Evolutionary conservation across 805 yeast genomes (phyloP), one percentile per base, ranked within the genome.

Genomic region (Hemisphaericaspora nanyangensis): DNA sequence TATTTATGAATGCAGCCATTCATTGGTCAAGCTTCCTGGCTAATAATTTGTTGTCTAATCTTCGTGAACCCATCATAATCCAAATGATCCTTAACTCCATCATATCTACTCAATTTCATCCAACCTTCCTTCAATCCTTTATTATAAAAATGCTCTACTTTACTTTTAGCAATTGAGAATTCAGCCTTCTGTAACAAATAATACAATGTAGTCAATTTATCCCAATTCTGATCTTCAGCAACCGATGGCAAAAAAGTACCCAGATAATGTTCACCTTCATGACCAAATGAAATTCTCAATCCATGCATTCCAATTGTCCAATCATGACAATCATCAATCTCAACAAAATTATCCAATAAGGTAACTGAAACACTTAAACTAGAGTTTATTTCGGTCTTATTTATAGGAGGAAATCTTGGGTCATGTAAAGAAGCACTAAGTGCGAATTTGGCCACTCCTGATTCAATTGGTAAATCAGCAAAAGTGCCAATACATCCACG

Each of bases 401-500:
- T 30, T 7, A 93, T 80, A 0, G 95, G 90, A 1, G 68, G 51
- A 55, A 93, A 93, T 34, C 99, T 63, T 1, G 81, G 56, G 52
- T 93, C 99, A 37, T 85, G 77, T 6, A 88, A 61, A 0, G 95
- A 96, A 2, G 77, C 63, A 15, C 60, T 52, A 13, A 82, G 38
- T 0, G 96, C 71, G 54, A 81, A 91, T 28, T 70, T 68, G 17
- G 64, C 56, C 3, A 89, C 71, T 0, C 93, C 96, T 1, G 53
- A 36, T 13, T 72, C 79, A 2, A 85, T 49, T 0, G 73, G 68
- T 40, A 74, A 57, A 12, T 74, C 62, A 15, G 70, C 65, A 56
- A 93, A 93, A 0, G 96, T 90, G 1, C 99, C 99, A 39, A 91
- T 93, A 55, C 99, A 91, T 0, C 99, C 99, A 31, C 98, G 68